phyloP scores from a whole-genome alignment of 2,329 filamentous ascomycete species.

The Cladosporium cucumerinum region DNA sequence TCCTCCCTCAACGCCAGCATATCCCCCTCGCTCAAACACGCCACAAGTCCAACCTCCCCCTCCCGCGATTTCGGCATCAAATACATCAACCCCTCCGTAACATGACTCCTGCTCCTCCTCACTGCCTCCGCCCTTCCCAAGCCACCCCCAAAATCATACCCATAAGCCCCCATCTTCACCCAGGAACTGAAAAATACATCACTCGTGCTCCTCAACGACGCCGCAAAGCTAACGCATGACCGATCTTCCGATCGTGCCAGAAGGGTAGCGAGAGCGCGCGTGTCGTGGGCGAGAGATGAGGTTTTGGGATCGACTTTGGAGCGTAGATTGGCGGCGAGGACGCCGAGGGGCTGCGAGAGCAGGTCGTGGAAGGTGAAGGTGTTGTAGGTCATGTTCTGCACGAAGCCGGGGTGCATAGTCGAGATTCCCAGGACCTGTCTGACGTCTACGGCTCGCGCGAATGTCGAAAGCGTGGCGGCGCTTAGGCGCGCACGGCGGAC shows the following conservation, averaged over 20 bases:
- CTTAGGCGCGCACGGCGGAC: conserved; percentile 40
- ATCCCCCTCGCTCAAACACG: conserved; percentile 50
- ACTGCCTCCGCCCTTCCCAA: conserved; percentile 49
- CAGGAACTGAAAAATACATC: conserved; percentile 56
- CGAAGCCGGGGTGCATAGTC: conserved; percentile 46
- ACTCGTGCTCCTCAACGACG: conserved; percentile 35
- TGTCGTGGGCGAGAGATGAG: conserved; percentile 36
- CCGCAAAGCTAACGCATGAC: conserved; percentile 32
- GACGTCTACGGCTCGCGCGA: conserved; percentile 51
- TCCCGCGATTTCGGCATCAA: conserved; percentile 45
- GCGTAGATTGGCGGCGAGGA: conserved; percentile 41
- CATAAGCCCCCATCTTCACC: conserved; percentile 47
- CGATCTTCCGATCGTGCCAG: conserved; percentile 27
- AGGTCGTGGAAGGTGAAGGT: conserved; percentile 30
- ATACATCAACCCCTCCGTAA: conserved; percentile 50
- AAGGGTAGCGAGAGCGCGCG: conserved; percentile 43
- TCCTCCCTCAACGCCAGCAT: conserved; percentile 45
- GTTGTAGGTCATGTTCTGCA: conserved; percentile 48
- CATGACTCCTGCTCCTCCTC: conserved; percentile 46
- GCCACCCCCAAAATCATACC: conserved; percentile 47
- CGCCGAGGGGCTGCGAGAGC: conserved; percentile 32
- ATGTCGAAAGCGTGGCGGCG: conserved; percentile 26
- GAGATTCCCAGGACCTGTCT: conserved; percentile 44
- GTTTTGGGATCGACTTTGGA: conserved; percentile 37
- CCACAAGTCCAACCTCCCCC: conserved; percentile 44